Evolutionary conservation across 2,329 filamentous ascomycete species (phyloP).

Genomic region (Chaetomium globosum): DNA sequence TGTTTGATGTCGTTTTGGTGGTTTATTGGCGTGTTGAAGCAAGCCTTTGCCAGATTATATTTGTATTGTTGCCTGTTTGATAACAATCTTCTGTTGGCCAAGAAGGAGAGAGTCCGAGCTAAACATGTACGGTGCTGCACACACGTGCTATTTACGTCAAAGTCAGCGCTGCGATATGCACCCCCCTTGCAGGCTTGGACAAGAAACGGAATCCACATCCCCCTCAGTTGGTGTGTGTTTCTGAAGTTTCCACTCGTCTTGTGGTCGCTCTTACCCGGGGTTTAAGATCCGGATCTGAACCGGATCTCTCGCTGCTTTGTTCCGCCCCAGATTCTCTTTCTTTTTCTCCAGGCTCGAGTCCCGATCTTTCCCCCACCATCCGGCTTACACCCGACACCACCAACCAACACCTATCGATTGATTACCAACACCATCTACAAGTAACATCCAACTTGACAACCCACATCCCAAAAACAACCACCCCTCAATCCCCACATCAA

Average conservation of each 20-base stretch:
- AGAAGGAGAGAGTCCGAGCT: background rate
- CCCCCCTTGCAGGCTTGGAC: slow-evolving; percentile 3
- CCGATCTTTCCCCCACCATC: background rate
- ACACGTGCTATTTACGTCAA: background rate
- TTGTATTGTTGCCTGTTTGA: background rate
- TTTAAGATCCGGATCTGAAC: background rate
- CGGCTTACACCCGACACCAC: background rate
- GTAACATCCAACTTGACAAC: background rate
- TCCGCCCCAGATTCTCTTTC: slow-evolving; percentile 1
- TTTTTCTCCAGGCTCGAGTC: background rate
- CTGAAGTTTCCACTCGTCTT: slow-evolving; percentile 15
- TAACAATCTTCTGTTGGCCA: background rate
- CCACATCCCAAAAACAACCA: background rate
- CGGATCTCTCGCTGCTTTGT: slow-evolving; percentile 20
- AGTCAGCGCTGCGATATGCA: background rate
- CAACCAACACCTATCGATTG: background rate
- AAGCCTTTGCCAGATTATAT: background rate
- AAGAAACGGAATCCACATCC: slow-evolving; percentile 13
- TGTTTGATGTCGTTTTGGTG: background rate
- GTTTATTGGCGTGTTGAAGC: background rate
- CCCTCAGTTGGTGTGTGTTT: background rate
- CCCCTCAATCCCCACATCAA: background rate
- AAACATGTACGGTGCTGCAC: background rate
- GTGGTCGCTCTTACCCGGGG: background rate
- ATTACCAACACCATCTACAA: background rate